Evolutionary conservation across 1,139 yeast genomes (phyloP).

Genomic region (Hemisphaericaspora lyxosophila): DNA sequence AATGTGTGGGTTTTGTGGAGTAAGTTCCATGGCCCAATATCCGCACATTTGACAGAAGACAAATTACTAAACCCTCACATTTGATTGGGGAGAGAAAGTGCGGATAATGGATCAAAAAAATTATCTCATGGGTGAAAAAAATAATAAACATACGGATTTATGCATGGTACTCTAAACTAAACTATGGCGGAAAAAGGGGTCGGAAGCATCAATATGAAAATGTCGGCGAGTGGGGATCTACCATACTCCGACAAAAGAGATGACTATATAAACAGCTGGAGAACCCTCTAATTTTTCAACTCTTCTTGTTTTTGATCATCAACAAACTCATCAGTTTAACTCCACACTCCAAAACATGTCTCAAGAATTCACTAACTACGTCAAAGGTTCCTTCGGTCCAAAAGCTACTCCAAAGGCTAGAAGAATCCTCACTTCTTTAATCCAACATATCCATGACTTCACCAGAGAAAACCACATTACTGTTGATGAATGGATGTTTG

Average conservation of each 20-base stretch:
- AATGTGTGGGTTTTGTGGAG: no score
- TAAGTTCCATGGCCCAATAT: no score
- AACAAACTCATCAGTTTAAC: not conserved
- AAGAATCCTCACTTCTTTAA: conserved; percentile 22
- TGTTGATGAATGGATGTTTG: conserved; percentile 18
- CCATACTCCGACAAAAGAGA: not conserved
- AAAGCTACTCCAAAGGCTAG: conserved; percentile 26
- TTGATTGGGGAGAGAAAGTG: no score
- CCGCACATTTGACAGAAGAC: no score
- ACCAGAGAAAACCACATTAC: conserved; percentile 18
- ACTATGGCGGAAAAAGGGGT: no score
- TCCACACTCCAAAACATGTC: conserved; percentile 14
- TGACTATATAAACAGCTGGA: conserved; percentile 1
- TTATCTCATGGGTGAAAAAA: no score
- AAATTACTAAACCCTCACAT: no score
- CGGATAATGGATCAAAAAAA: no score
- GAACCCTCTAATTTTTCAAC: not conserved
- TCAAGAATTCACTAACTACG: conserved; percentile 26
- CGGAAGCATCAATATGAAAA: no score
- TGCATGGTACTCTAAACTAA: no score
- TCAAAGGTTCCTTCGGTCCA: conserved; percentile 29
- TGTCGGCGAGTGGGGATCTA: conserved; percentile 2
- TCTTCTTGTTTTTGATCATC: conserved; percentile 1
- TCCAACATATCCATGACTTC: conserved; percentile 18
- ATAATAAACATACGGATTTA: no score